Conservation (phyloP, 306 rosid species). For the Lupinus albus region DNA sequence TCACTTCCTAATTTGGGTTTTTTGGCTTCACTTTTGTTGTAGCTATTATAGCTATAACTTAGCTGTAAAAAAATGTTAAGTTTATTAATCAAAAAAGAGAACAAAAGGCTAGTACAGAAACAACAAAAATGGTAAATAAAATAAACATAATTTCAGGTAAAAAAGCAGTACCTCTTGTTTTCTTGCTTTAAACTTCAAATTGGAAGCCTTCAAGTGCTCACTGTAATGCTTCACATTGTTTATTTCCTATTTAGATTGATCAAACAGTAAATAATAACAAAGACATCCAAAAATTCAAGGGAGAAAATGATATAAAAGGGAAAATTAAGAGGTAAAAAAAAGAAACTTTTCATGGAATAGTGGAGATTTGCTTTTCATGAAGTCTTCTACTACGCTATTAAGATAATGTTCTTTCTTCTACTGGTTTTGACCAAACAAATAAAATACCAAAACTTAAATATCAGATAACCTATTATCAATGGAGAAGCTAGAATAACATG, state of each 20-base stretch:
- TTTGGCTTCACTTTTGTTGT: conserved; percentile 11
- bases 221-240: conserved; percentile 36
- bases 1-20: conserved; percentile 12
- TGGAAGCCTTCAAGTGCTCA: conserved; percentile 32
- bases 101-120: too few species aligned
- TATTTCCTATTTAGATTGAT: conserved; percentile 52
- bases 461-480: too few species aligned
- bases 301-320: conserved; percentile 5
- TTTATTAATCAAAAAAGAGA: neutral
- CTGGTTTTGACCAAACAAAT: neutral
- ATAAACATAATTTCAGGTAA: too few species aligned
- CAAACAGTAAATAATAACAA: too few species aligned
- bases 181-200: conserved; percentile 45
- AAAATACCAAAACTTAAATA: neutral
- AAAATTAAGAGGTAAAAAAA: neutral
- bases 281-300: neutral
- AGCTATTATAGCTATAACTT: too few species aligned
- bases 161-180: conserved; percentile 49
- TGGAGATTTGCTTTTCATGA: conserved; percentile 30
- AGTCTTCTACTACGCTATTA: conserved; percentile 34
- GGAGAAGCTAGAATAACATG: neutral
- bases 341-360: conserved; percentile 39
- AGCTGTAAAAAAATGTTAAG: conserved; percentile 38
- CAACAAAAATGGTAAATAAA: too few species aligned
- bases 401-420: conserved; percentile 48